These are phyloP conservation scores for Saccharomyces cerevisiae DNA, from an alignment of 805 yeast species.

Conservation along the genomic window DNA sequence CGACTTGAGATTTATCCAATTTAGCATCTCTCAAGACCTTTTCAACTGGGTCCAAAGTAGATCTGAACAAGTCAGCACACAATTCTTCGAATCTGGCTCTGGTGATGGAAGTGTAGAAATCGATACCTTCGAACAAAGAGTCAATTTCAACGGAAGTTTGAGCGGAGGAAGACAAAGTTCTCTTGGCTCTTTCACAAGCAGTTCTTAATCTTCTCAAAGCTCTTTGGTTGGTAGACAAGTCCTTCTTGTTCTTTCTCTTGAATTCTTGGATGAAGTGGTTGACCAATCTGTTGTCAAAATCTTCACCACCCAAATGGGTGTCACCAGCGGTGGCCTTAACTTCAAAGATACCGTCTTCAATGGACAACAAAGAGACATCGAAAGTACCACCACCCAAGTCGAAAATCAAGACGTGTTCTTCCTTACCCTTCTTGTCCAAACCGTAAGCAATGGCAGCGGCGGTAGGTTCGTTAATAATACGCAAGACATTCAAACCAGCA, in stretches of 20 bases:
- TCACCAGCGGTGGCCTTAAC: slow-evolving; percentile 85
- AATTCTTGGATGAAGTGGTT: slow-evolving; percentile 89
- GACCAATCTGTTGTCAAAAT: slow-evolving; percentile 93
- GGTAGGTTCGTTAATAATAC: slow-evolving; percentile 93
- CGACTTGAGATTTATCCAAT: slow-evolving; percentile 82
- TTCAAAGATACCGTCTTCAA: slow-evolving; percentile 94
- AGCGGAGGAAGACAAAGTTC: slow-evolving; percentile 94
- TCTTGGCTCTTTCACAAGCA: slow-evolving; percentile 98
- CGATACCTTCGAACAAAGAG: slow-evolving; percentile 92
- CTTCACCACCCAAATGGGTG: slow-evolving; percentile 97
- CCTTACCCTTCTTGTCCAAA: slow-evolving; percentile 58
- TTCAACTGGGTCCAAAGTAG: slow-evolving; percentile 93
- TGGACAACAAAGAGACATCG: slow-evolving; percentile 89
- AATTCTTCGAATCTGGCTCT: slow-evolving; percentile 98
- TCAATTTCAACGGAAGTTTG: slow-evolving; percentile 96
- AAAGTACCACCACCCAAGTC: slow-evolving; percentile 99
- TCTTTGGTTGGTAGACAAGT: slow-evolving; percentile 86
- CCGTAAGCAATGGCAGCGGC: slow-evolving; percentile 99
- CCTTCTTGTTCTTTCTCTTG: slow-evolving; percentile 97
- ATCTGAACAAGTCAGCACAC: slow-evolving; percentile 92
- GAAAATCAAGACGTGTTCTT: slow-evolving; percentile 85
- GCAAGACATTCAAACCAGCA: slow-evolving; percentile 87
- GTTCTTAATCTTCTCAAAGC: slow-evolving; percentile 97
- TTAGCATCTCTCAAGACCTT: slow-evolving; percentile 91
- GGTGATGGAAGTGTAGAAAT: slow-evolving; percentile 94